Conservation (phyloP, 768 basidiomycete genomes). For the Favolaschia claudopus region DNA sequence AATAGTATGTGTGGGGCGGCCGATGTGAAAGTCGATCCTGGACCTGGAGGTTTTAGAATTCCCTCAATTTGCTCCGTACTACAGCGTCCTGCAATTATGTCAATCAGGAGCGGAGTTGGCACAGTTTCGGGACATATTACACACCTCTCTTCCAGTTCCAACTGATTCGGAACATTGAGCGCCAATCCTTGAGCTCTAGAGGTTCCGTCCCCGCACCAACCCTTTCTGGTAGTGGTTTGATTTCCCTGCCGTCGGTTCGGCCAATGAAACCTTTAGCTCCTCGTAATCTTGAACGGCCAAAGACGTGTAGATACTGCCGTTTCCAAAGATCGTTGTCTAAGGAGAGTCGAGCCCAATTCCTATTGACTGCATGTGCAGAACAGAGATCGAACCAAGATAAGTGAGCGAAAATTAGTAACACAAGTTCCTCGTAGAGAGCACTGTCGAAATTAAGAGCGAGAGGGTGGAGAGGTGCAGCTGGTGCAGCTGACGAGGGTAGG, state of each 20-base stretch:
- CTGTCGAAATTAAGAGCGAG: slow-evolving; percentile 53
- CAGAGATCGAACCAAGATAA: slow-evolving; percentile 75
- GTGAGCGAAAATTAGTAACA: slow-evolving; percentile 77
- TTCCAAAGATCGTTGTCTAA: slow-evolving; percentile 81
- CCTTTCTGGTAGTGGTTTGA: slow-evolving; percentile 66
- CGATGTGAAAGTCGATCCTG: slow-evolving; percentile 13
- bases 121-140: slow-evolving; percentile 27
- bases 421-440: slow-evolving; percentile 77
- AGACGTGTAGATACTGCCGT: slow-evolving; percentile 65
- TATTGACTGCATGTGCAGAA: slow-evolving; percentile 63
- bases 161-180: slow-evolving; percentile 87
- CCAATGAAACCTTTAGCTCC: slow-evolving; percentile 70
- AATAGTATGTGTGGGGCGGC: slow-evolving; percentile 56
- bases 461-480: slow-evolving; percentile 18
- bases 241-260: slow-evolving; percentile 62
- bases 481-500: slow-evolving; percentile 40
- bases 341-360: slow-evolving; percentile 72
- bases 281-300: slow-evolving; percentile 71
- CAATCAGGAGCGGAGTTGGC: too few species aligned
- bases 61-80: slow-evolving; percentile 48
- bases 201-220: slow-evolving; percentile 30
- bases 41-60: slow-evolving; percentile 8
- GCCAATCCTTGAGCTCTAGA: slow-evolving; percentile 67
- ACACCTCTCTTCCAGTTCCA: slow-evolving; percentile 83
- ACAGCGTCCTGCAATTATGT: slow-evolving; percentile 81